These are phyloP conservation scores for Passiflora organensis DNA, from an alignment of 345 rosid genomes.

Conservation along the genomic window DNA sequence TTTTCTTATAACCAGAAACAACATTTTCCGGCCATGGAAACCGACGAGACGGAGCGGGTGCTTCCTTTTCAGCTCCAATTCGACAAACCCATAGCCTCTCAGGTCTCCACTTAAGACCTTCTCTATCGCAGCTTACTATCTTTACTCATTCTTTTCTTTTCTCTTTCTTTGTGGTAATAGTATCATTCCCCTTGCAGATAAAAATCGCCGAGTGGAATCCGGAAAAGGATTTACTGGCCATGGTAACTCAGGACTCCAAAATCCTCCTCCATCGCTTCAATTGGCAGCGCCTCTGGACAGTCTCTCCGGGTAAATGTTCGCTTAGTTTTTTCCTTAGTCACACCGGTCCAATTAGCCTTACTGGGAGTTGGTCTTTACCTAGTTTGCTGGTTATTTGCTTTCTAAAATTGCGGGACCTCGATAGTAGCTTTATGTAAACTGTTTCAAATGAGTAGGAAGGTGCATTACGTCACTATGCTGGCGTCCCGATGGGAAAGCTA, in stretches of 20 bases:
- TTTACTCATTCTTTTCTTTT: no score
- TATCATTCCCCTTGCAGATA: conserved; percentile 24
- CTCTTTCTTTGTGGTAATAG: neutral
- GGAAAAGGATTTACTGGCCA: conserved; percentile 78
- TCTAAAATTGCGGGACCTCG: neutral
- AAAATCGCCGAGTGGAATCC: conserved; percentile 81
- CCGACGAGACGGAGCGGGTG: conserved; percentile 44
- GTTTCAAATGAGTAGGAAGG: conserved; percentile 41
- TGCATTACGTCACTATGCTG: conserved; percentile 65
- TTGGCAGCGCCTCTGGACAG: conserved; percentile 90
- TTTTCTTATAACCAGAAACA: no score
- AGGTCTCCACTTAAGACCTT: conserved; percentile 32
- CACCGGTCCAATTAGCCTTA: no score
- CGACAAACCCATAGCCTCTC: conserved; percentile 75
- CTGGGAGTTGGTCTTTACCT: no score
- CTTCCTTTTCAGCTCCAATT: conserved; percentile 83
- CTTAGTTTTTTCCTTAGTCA: no score
- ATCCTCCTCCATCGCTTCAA: conserved; percentile 73
- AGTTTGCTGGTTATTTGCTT: neutral
- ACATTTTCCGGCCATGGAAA: conserved; percentile 50
- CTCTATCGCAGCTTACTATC: no score
- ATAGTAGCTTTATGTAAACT: no score
- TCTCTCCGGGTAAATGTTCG: conserved; percentile 51
- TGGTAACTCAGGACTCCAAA: conserved; percentile 78
- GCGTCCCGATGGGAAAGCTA: conserved; percentile 88